Conservation (phyloP, 2,329 filamentous ascomycete species). For the Alternaria metachromatica region DNA sequence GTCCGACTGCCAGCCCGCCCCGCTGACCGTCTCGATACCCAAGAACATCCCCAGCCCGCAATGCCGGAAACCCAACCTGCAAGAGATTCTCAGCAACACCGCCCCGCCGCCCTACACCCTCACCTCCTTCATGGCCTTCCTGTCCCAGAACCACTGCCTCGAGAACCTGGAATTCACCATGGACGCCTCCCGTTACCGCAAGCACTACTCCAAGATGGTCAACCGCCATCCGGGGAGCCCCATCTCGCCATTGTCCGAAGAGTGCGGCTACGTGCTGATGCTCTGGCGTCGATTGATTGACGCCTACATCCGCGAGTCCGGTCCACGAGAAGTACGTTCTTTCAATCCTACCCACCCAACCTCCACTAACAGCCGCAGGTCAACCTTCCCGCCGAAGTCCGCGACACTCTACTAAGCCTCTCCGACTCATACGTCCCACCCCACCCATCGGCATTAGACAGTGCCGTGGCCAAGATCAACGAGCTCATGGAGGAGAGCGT, state of each 20-base stretch:
- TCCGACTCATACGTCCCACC: constrained; percentile 68
- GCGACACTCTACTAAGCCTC: constrained; percentile 76
- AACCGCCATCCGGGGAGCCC: constrained; percentile 57
- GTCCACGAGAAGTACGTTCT: constrained; percentile 43
- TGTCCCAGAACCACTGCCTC: constrained; percentile 95
- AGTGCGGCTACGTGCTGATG: constrained; percentile 73
- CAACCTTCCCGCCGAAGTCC: constrained; percentile 85
- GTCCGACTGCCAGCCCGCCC: constrained; percentile 54
- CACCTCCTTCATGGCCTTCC: constrained; percentile 91
- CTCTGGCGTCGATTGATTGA: constrained; percentile 89
- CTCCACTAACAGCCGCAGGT: constrained; percentile 38
- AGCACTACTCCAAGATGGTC: constrained; percentile 67
- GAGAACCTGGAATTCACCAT: constrained; percentile 97
- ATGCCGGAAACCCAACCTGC: constrained; percentile 73
- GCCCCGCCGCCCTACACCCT: constrained; percentile 89
- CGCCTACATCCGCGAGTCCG: constrained; percentile 73
- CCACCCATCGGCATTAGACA: constrained; percentile 75
- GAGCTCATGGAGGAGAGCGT: constrained; percentile 98
- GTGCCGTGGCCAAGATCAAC: constrained; percentile 86
- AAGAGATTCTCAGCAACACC: constrained; percentile 86
- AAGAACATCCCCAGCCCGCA: constrained; percentile 55
- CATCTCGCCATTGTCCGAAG: constrained; percentile 61
- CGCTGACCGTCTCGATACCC: constrained; percentile 60
- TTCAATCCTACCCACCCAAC: neutral
- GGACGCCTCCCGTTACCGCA: constrained; percentile 85